These are phyloP conservation scores for Ogataea saltuana DNA, from an alignment of 805 yeast species.

Conservation along the genomic window DNA sequence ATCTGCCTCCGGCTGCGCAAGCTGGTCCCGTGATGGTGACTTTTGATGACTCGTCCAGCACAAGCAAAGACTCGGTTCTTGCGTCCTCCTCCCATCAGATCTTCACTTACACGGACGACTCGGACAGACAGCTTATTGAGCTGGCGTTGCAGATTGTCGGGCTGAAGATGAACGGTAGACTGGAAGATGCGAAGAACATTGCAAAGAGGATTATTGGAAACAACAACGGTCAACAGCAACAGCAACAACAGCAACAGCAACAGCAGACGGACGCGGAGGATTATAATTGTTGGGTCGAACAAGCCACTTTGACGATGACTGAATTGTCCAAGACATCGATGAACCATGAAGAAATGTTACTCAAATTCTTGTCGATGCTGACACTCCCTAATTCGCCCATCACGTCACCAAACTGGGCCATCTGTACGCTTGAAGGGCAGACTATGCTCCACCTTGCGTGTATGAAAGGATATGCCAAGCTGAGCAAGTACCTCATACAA, in stretches of 20 bases:
- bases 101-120: constrained; percentile 92
- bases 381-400: constrained; percentile 65
- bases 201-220: constrained; percentile 88
- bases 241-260: constrained; percentile 22
- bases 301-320: constrained; percentile 52
- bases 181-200: constrained; percentile 92
- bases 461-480: constrained; percentile 63
- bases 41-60: constrained; percentile 43
- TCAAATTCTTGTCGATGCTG: constrained; percentile 56
- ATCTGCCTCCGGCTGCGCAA: constrained; percentile 84
- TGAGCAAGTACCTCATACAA: constrained; percentile 63
- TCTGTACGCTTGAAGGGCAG: constrained; percentile 82
- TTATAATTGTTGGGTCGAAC: constrained; percentile 49
- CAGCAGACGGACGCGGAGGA: constrained; percentile 19
- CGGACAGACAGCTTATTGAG: constrained; percentile 92
- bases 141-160: constrained; percentile 96
- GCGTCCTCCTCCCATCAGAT: constrained; percentile 47
- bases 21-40: constrained; percentile 92
- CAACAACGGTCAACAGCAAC: constrained; percentile 36
- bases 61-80: constrained; percentile 17
- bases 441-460: constrained; percentile 86
- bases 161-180: constrained; percentile 90
- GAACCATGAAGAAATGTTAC: constrained; percentile 50
- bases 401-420: constrained; percentile 69
- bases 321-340: constrained; percentile 45